phyloP scores from a whole-genome alignment of 1,284 basidiomycete genomes.

The Rhodotorula sp. region DNA sequence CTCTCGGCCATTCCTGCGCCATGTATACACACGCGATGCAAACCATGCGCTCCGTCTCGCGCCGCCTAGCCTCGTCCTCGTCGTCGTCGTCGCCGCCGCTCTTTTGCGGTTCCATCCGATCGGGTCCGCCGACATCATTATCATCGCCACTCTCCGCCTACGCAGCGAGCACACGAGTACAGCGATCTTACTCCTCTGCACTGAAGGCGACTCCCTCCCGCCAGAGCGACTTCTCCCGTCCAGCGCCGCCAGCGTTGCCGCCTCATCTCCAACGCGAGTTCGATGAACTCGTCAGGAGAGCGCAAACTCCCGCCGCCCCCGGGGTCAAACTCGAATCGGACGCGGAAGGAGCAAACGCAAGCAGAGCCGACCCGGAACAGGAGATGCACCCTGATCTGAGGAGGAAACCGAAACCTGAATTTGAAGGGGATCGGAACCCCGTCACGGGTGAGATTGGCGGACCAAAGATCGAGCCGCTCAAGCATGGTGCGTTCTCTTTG shows the following conservation, averaged over 20 bases:
- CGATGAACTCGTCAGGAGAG: slow-evolving; percentile 47
- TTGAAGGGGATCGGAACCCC: slow-evolving; percentile 59
- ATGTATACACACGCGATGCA: no score
- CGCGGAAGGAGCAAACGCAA: slow-evolving; percentile 14
- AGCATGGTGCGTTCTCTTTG: slow-evolving; percentile 23
- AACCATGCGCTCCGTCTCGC: background rate
- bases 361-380: slow-evolving; percentile 19
- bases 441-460: slow-evolving; percentile 59
- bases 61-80: background rate
- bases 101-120: no score
- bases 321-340: background rate
- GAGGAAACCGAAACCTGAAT: slow-evolving; percentile 50
- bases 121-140: background rate
- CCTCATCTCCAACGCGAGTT: slow-evolving; percentile 52
- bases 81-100: background rate
- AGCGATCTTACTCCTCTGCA: background rate
- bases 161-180: no score
- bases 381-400: slow-evolving; percentile 20
- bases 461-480: slow-evolving; percentile 59
- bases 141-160: no score
- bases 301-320: slow-evolving; percentile 6
- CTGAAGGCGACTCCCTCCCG: background rate
- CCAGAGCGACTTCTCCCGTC: slow-evolving; percentile 44
- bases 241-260: slow-evolving; percentile 50
- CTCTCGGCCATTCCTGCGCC: no score